Percentiles rank a stretch among this genome's conserved stretches.
Evolutionary conservation across 116 monocot species (phyloP).

Genomic region (Dioscorea cayenensis): DNA sequence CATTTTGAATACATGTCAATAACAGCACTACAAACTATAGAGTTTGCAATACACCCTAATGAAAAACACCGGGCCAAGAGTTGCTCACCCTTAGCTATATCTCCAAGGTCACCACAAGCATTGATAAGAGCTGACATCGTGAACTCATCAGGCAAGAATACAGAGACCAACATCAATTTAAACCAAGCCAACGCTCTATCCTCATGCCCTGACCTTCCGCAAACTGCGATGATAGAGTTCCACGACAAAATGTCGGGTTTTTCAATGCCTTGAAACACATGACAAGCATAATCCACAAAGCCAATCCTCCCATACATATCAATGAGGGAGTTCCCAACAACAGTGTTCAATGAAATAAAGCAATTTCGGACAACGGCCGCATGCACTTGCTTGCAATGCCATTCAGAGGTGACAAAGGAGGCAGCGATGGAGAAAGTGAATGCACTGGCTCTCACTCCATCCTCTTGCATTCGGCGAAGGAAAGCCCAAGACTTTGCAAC

Average conservation of each 20-base stretch:
- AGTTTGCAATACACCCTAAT: slow-evolving; percentile 56
- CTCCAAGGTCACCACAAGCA: slow-evolving; percentile 25
- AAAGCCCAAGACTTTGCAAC: slow-evolving; percentile 15
- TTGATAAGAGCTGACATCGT: slow-evolving; percentile 49
- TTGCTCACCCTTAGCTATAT: slow-evolving; percentile 65
- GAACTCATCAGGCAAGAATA: slow-evolving; percentile 45
- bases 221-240: slow-evolving; percentile 65
- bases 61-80: slow-evolving; percentile 55
- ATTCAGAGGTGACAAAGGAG: slow-evolving; percentile 16
- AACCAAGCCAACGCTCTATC: slow-evolving; percentile 34
- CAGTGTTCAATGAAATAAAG: slow-evolving; percentile 22
- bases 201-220: slow-evolving; percentile 15
- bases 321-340: slow-evolving; percentile 66
- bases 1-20: slow-evolving; percentile 86
- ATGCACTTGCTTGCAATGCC: slow-evolving; percentile 61
- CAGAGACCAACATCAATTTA: slow-evolving; percentile 30
- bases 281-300: slow-evolving; percentile 29
- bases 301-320: slow-evolving; percentile 65
- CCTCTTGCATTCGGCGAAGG: slow-evolving; percentile 38
- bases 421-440: slow-evolving; percentile 65
- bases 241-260: slow-evolving; percentile 63
- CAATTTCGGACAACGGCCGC: slow-evolving; percentile 31
- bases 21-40: slow-evolving; percentile 72
- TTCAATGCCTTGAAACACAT: slow-evolving; percentile 44
- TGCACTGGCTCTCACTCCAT: slow-evolving; percentile 30